phyloP scores from a whole-genome alignment of 225 moss, liverwort and hornwort species.

The Asterella californica region DNA sequence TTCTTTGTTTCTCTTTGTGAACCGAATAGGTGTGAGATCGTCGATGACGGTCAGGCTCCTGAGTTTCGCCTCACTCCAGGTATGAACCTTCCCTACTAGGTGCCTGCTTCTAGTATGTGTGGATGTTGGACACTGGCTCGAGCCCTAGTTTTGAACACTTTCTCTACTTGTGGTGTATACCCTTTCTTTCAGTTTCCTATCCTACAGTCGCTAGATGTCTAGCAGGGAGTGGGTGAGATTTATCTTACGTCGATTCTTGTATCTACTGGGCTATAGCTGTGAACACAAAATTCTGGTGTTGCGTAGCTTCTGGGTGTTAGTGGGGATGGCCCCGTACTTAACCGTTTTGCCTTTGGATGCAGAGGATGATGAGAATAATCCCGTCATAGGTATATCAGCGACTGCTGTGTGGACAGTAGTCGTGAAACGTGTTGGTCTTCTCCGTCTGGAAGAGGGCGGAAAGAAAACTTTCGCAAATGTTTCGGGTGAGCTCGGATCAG shows the following conservation, averaged over 20 bases:
- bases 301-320: not conserved
- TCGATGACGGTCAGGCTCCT: constrained; percentile 92
- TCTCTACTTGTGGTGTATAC: too few species aligned
- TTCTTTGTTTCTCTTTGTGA: not conserved
- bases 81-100: constrained; percentile 13
- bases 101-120: not conserved
- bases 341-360: constrained; percentile 12
- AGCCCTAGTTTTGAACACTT: too few species aligned
- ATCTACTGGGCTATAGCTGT: not conserved
- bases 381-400: constrained; percentile 84
- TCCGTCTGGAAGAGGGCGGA: constrained; percentile 90
- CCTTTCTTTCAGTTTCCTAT: too few species aligned
- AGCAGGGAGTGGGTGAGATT: not conserved
- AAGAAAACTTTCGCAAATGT: constrained; percentile 94
- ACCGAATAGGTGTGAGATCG: constrained; percentile 74
- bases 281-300: not conserved
- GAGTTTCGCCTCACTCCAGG: constrained; percentile 90
- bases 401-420: constrained; percentile 94
- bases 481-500: constrained; percentile 47
- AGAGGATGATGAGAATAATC: constrained; percentile 92
- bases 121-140: not conserved
- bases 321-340: not conserved
- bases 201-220: too few species aligned
- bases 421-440: constrained; percentile 89
- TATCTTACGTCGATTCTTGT: not conserved